Evolutionary conservation across 495 filamentous ascomycete genomes (phyloP).

Genomic region (Letharia lupina): DNA sequence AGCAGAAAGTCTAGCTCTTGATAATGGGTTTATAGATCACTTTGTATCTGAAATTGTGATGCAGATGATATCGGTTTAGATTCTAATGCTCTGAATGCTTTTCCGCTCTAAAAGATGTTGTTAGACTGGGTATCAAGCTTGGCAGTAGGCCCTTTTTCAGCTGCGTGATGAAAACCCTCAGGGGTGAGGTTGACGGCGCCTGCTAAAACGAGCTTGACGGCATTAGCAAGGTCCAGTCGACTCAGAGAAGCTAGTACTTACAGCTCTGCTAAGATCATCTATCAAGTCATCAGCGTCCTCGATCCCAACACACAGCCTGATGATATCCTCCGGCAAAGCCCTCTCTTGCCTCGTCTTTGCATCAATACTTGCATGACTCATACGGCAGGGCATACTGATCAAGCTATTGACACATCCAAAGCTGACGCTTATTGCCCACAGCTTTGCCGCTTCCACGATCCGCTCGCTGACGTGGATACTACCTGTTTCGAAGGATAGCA

Average conservation of each 20-base stretch:
- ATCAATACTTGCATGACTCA: constrained; percentile 99
- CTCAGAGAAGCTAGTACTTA: constrained; percentile 43
- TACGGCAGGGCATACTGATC: constrained; percentile 98
- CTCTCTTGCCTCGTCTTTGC: constrained; percentile 83
- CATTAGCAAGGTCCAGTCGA: constrained; percentile 8
- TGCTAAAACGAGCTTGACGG: constrained; percentile 73
- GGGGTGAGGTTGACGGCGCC: constrained; percentile 80
- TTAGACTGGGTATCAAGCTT: constrained; percentile 24
- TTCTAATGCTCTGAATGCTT: neutral
- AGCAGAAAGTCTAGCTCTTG: too few relatives aligned
- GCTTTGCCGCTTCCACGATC: constrained; percentile 82
- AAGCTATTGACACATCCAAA: constrained; percentile 97
- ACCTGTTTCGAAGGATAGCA: constrained; percentile 92
- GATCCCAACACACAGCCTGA: constrained; percentile 91
- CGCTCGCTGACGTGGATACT: constrained; percentile 72
- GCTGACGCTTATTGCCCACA: constrained; percentile 93
- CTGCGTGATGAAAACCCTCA: constrained; percentile 64
- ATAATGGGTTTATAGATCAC: neutral
- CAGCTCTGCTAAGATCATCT: constrained; percentile 81
- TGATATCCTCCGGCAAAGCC: constrained; percentile 91
- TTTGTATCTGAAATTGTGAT: neutral
- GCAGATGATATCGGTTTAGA: neutral
- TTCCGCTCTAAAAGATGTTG: constrained; percentile 21
- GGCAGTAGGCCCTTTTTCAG: constrained; percentile 21
- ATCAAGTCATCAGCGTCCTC: constrained; percentile 90